These are phyloP conservation scores for Ramularia endophylla DNA, from an alignment of 2,329 filamentous ascomycete species.

Conservation along the genomic window DNA sequence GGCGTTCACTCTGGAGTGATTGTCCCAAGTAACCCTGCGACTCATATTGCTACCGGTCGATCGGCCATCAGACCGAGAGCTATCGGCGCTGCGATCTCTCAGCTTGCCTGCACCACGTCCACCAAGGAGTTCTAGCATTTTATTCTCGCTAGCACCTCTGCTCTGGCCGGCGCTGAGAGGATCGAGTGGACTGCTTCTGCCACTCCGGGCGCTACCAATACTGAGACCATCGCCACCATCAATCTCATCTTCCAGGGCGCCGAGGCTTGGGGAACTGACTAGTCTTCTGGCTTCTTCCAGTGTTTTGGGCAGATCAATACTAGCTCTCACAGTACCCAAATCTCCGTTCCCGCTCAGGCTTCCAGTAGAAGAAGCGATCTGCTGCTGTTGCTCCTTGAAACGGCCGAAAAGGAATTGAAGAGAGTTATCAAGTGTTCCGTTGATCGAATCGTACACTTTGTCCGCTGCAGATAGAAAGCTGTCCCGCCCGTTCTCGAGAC, in stretches of 20 bases:
- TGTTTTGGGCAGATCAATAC: constrained; percentile 66
- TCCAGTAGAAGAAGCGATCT: constrained; percentile 38
- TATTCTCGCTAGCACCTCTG: constrained; percentile 51
- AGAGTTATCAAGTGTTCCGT: constrained; percentile 81
- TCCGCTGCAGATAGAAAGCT: constrained; percentile 73
- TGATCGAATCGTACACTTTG: constrained; percentile 85
- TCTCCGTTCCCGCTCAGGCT: background rate
- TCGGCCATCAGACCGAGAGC: constrained; percentile 55
- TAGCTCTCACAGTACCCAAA: background rate
- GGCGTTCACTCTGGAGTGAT: constrained; percentile 5
- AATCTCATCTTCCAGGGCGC: constrained; percentile 27
- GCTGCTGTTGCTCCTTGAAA: constrained; percentile 61
- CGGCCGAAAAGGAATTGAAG: constrained; percentile 91
- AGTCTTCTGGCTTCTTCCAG: constrained; percentile 88
- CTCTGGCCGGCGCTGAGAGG: constrained; percentile 19
- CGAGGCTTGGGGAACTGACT: constrained; percentile 58
- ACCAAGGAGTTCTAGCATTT: constrained; percentile 63
- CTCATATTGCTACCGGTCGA: constrained; percentile 54
- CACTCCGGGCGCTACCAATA: constrained; percentile 17
- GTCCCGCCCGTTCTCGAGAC: constrained; percentile 70
- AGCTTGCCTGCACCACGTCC: constrained; percentile 35
- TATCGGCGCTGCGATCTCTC: constrained; percentile 58
- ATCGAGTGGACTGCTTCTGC: constrained; percentile 28
- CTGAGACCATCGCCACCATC: constrained; percentile 30
- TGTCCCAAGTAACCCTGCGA: constrained; percentile 22